Evolutionary conservation across 257 asterid genomes (phyloP).

Genomic region (Cinchona pubescens): DNA sequence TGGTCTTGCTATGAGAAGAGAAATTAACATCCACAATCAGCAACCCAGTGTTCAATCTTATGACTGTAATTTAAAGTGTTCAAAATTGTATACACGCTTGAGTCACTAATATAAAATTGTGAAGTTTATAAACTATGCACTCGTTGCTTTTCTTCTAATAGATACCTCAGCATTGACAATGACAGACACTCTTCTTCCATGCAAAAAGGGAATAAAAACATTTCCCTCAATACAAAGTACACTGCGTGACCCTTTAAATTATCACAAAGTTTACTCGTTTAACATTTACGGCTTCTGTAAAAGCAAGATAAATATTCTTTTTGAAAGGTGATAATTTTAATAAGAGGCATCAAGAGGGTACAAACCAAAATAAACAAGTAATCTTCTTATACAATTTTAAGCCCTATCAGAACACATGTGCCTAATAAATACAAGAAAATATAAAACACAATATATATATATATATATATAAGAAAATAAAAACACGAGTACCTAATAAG

Average conservation of each 20-base stretch:
- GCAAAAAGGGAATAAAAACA: not conserved
- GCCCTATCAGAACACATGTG: not conserved
- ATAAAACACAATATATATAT: no score
- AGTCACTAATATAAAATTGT: not conserved
- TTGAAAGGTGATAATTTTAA: not conserved
- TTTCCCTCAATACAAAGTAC: not conserved
- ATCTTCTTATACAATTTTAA: not conserved
- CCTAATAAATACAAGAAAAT: constrained; percentile 4
- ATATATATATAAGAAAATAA: constrained; percentile 17
- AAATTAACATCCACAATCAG: not conserved
- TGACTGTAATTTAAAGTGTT: not conserved
- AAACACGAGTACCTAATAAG: constrained; percentile 64
- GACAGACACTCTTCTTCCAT: not conserved
- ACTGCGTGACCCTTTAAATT: not conserved
- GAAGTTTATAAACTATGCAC: no score
- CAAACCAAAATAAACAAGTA: not conserved
- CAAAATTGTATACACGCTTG: not conserved
- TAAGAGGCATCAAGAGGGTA: not conserved
- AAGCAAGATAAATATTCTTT: not conserved
- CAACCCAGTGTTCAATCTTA: not conserved
- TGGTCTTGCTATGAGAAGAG: not conserved
- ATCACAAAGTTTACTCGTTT: not conserved
- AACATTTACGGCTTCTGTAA: not conserved
- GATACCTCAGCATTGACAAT: not conserved
- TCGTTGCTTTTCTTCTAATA: not conserved